A percentile compares a stretch with the other conserved stretches of the same genome.
Evolutionary conservation across 495 filamentous ascomycete species (phyloP).

Genomic region (Cercophora sp.): DNA sequence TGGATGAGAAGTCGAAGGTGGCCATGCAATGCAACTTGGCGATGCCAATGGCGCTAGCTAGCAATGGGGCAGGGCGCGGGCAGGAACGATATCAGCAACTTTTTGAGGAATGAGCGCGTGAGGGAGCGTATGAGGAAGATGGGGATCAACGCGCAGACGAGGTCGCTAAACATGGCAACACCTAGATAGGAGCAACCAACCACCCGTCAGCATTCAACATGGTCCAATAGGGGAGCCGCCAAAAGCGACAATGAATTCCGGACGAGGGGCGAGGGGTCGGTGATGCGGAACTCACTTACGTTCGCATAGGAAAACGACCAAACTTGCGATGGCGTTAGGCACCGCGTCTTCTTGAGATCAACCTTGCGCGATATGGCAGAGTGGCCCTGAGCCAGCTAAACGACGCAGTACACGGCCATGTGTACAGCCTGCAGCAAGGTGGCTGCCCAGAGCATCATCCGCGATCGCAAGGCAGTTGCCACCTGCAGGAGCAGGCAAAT

Average conservation of each 20-base stretch:
- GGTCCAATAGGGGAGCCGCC: no score
- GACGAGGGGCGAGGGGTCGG: no score
- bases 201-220: no score
- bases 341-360: neutral
- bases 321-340: neutral
- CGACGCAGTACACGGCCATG: slow-evolving; percentile 3
- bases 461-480: neutral
- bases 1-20: slow-evolving; percentile 3
- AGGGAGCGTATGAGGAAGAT: neutral
- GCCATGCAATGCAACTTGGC: slow-evolving; percentile 2
- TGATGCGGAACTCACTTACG: no score
- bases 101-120: slow-evolving; percentile 2
- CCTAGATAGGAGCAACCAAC: no score
- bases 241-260: no score
- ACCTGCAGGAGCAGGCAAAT: neutral
- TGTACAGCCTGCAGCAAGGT: neutral
- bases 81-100: slow-evolving; percentile 2
- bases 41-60: neutral
- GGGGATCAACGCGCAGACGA: slow-evolving; percentile 2
- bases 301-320: neutral
- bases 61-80: slow-evolving; percentile 1
- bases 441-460: slow-evolving; percentile 1
- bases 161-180: slow-evolving; percentile 4
- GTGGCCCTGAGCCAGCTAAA: slow-evolving; percentile 1
- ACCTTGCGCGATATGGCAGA: neutral